A percentile compares a stretch with the other conserved stretches of the same genome.
phyloP scores from a whole-genome alignment of 202 grass and related monocot genomes.

The Brachypodium distachyon region DNA sequence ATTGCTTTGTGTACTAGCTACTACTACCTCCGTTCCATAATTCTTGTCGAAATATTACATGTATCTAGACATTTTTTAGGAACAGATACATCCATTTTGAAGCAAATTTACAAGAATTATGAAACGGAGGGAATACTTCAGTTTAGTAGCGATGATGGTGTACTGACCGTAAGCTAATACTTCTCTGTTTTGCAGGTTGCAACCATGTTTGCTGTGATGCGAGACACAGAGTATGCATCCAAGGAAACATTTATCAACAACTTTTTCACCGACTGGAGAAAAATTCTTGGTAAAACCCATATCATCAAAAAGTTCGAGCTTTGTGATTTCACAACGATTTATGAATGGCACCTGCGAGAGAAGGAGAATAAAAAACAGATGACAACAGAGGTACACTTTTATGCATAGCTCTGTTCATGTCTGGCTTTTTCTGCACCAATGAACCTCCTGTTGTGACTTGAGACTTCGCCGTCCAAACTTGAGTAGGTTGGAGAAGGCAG shows the following conservation, averaged over 20 bases:
- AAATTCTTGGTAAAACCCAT: slow-evolving; percentile 73
- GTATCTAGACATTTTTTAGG: no score
- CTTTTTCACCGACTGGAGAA: slow-evolving; percentile 77
- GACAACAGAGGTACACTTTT: slow-evolving; percentile 65
- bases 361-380: slow-evolving; percentile 97
- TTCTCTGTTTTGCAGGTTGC: slow-evolving; percentile 55
- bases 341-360: slow-evolving; percentile 82
- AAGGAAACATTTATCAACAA: slow-evolving; percentile 71
- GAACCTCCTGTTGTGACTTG: neutral
- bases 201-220: slow-evolving; percentile 99
- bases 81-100: no score
- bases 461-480: neutral
- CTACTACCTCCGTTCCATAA: no score
- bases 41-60: no score
- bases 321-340: slow-evolving; percentile 91
- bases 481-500: neutral
- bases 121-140: no score
- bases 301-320: slow-evolving; percentile 69
- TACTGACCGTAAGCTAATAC: no score
- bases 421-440: neutral
- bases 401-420: neutral
- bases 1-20: slow-evolving; percentile 13
- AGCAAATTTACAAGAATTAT: no score
- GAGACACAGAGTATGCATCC: slow-evolving; percentile 61
- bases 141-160: neutral